Base-by-base conservation (phyloP, 805 yeast genomes). In the Sungouiozyma ichnusensis region DNA sequence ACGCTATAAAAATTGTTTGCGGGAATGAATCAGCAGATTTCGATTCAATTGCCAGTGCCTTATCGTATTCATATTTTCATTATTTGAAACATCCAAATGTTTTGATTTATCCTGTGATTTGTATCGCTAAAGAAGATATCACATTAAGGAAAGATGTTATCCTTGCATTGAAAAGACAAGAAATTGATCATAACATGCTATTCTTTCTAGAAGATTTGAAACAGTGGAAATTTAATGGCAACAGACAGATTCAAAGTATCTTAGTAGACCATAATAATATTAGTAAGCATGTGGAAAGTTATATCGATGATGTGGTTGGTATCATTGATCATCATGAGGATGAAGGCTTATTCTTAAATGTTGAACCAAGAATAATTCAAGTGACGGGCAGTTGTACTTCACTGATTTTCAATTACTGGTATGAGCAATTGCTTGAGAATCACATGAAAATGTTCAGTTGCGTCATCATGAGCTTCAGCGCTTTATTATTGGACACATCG, bases 281-380 rank as follows among this genome's bases (percentile, higher is more conserved):
- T 19, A 87, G 73, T 49, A 83, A 78, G 13, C 68, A 54, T 20
- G 57, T 63, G 2, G 56, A 53, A 15, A 44, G 54, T 7, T 57
- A 57, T 36, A 51, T 65, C 11, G 54, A 44, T 6, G 51, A 59
- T 4, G 77, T 82, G 0, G 60, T 62, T 1, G 80, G 79, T 0
- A 76, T 92, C 5, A 74, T 92, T 19, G 98, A 90, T 57, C 98
- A 90, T 57, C 98, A 90, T 57, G 81, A 71, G 15, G 95, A 88
- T 52, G 82, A 79, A 47, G 64, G 64, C 0, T 59, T 63, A 7
- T 76, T 67, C 48, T 32, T 49, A 15, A 65, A 74, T 36, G 77
- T 77, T 0, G 53, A 57, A 1, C 96, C 96, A 0, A 63, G 92
- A 41, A 62, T 81, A 2, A 68, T 88, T 36, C 60, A 65, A 36